Percentiles rank a stretch among this genome's conserved stretches.
phyloP scores from a whole-genome alignment of 768 basidiomycete species.

The Leccinum uliginosum region DNA sequence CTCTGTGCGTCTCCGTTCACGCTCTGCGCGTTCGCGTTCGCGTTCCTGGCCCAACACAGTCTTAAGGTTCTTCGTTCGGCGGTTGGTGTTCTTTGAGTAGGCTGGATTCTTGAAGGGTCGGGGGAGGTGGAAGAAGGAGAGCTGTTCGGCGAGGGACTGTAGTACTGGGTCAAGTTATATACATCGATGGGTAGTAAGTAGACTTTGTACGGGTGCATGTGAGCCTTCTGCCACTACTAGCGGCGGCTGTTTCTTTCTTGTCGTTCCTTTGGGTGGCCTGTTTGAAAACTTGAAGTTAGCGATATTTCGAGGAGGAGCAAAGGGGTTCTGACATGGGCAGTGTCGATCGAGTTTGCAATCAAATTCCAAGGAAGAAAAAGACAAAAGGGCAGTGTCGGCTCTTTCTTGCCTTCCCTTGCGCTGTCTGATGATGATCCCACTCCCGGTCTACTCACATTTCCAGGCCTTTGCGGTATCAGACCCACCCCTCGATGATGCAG shows the following conservation, averaged over 20 bases:
- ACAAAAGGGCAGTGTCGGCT: no score
- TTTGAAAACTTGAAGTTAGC: not conserved
- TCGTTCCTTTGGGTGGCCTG: constrained; percentile 30
- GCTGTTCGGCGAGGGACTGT: constrained; percentile 68
- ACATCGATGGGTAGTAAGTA: not conserved
- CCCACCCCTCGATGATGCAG: constrained; percentile 2
- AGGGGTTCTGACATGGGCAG: not conserved
- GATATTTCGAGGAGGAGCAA: not conserved
- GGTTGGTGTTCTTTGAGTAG: constrained; percentile 65
- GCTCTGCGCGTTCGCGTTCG: constrained; percentile 66
- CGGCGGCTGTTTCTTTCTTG: constrained; percentile 12
- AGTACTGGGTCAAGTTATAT: not conserved
- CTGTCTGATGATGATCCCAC: not conserved
- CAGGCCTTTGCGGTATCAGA: constrained; percentile 1
- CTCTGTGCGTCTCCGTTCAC: constrained; percentile 53
- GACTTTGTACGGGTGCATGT: constrained; percentile 22
- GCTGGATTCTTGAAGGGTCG: constrained; percentile 75
- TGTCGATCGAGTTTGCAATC: not conserved
- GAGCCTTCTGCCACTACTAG: not conserved
- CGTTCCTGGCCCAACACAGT: constrained; percentile 73
- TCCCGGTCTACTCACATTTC: not conserved
- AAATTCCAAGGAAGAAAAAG: no score
- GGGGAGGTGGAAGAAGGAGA: constrained; percentile 66
- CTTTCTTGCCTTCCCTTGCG: no score
- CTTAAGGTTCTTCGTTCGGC: constrained; percentile 78